These are phyloP conservation scores for Pseudogymnoascus sp. DNA, from an alignment of 2,329 filamentous ascomycete genomes.

Conservation along the genomic window DNA sequence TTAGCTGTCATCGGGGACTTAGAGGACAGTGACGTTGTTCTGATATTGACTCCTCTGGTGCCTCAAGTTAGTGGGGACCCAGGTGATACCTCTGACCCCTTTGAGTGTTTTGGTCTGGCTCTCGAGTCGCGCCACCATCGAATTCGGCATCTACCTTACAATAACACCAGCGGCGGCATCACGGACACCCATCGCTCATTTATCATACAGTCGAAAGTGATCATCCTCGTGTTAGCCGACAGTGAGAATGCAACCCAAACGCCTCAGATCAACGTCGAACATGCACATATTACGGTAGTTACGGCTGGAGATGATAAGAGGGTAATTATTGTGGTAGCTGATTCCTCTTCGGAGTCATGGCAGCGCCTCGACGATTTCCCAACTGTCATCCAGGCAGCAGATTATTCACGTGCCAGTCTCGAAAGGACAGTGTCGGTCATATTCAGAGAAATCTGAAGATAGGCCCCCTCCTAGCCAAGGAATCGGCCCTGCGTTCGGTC, in stretches of 20 bases:
- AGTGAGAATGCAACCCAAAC: background rate
- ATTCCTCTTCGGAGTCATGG: constrained; percentile 14
- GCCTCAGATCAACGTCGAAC: constrained; percentile 10
- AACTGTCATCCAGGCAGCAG: constrained; percentile 43
- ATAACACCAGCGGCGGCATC: constrained; percentile 35
- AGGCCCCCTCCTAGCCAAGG: background rate
- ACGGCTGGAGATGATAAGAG: constrained; percentile 38
- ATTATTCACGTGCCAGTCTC: constrained; percentile 41
- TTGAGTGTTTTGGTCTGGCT: constrained; percentile 60
- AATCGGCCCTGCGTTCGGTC: background rate
- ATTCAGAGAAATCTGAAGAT: constrained; percentile 33
- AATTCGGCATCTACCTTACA: constrained; percentile 66
- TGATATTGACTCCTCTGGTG: constrained; percentile 53
- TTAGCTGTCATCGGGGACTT: constrained; percentile 41
- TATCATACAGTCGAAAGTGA: constrained; percentile 27
- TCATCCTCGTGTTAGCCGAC: constrained; percentile 44
- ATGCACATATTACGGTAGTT: constrained; percentile 15
- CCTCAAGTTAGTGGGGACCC: constrained; percentile 36
- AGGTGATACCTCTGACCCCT: constrained; percentile 52
- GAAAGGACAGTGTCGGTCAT: constrained; percentile 44
- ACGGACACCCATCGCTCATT: constrained; percentile 35
- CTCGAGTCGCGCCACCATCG: constrained; percentile 51
- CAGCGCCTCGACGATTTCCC: constrained; percentile 31
- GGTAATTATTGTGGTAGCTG: constrained; percentile 41
- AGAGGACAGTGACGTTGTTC: constrained; percentile 43